A percentile compares a stretch with the other conserved stretches of the same genome.
These are phyloP conservation scores for Bretschneidera sinensis DNA, from an alignment of 345 rosid genomes.

Conservation along the genomic window DNA sequence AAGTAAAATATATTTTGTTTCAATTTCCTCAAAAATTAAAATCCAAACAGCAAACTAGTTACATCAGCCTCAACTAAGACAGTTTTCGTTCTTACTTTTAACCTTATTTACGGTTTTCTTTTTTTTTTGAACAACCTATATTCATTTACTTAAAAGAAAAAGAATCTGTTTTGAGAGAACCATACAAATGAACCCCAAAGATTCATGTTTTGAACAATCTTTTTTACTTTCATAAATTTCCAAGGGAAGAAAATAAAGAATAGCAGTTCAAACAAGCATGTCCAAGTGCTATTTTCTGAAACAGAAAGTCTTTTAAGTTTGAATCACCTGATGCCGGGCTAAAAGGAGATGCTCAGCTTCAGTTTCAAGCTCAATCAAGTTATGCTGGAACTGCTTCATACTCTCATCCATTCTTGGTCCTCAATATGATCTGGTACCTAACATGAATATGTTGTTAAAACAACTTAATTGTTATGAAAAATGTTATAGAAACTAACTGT, in stretches of 20 bases:
- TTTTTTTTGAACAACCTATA: background rate
- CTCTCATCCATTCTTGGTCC: constrained; percentile 49
- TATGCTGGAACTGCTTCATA: constrained; percentile 42
- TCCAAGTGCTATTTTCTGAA: background rate
- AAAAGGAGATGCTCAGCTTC: constrained; percentile 71
- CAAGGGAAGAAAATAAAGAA: constrained; percentile 2
- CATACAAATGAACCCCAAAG: too few relatives aligned
- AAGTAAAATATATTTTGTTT: background rate
- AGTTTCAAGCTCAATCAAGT: constrained; percentile 52
- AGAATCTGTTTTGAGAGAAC: background rate
- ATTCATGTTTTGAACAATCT: too few relatives aligned
- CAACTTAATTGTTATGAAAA: background rate
- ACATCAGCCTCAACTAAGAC: background rate
- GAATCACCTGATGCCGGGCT: constrained; percentile 52
- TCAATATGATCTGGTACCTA: background rate
- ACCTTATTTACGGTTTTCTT: background rate
- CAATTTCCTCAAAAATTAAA: constrained; percentile 8
- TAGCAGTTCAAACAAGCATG: background rate
- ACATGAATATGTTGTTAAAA: constrained; percentile 4
- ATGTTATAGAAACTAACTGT: too few relatives aligned
- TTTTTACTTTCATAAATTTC: background rate
- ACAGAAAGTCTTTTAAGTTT: background rate
- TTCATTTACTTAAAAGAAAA: background rate
- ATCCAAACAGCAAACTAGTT: background rate
- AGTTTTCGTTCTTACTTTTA: background rate